Evolutionary conservation across 2,329 filamentous ascomycete genomes (phyloP), one percentile per base, ranked within the genome.

Genomic region (Taxawa tesnikishii): DNA sequence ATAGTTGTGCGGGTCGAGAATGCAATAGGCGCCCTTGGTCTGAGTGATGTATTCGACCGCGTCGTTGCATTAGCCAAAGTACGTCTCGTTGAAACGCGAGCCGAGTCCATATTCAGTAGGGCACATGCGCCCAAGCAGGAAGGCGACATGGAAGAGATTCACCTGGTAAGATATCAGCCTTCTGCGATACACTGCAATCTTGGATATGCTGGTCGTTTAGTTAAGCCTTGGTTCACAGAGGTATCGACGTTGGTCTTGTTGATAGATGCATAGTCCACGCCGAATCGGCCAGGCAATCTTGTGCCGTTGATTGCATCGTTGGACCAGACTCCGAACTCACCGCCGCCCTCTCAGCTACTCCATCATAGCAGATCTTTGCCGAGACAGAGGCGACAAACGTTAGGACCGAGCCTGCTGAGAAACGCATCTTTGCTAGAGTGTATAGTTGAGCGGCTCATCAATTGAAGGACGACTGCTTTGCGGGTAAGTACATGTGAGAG

Each of bases 1-100:
- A 43, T 68, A 66, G 45, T 67, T 68, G 49, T 68, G 65, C 3
- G 64, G 63, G 43, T 68, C 65, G 3, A 70, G 47, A 37, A 69
- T 63, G 7, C 55, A 57, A 39, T 68, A 60, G 12, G 46, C 50
- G 6, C 54, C 60, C 39, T 65, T 63, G 19, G 19, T 23, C 10
- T 55, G 65, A 2, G 65, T 68, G 40, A 68, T 63, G 40, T 68
- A 67, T 45, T 67, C 59, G 2, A 68, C 56, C 0, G 65, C 61
- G 27, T 62, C 47, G 37, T 63, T 58, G 43, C 55, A 67, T 32
- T 56, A 47, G 10, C 45, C 45, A 40, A 63, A 68, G 44, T 68
- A 61, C 34, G 62, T 65, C 44, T 70, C 65, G 45, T 68, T 62
- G 44, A 68, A 67, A 9, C 50, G 64, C 15, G 53, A 49, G 10